Evolutionary conservation across 2,329 filamentous ascomycete species (phyloP).

Genomic region (Clonostachys solani): DNA sequence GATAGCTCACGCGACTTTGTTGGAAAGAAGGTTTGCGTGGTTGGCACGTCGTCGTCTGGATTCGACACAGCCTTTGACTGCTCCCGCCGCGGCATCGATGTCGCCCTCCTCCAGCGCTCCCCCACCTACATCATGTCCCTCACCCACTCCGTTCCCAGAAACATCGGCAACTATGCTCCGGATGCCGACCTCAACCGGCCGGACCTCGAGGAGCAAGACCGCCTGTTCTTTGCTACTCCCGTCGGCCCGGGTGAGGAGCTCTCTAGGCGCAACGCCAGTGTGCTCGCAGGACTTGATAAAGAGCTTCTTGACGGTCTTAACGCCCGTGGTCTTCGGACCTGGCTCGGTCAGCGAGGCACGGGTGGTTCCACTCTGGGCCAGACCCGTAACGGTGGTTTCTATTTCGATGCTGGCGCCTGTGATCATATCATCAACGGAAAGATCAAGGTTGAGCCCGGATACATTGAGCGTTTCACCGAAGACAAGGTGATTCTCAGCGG

Average conservation of each 20-base stretch:
- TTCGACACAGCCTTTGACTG: constrained; percentile 69
- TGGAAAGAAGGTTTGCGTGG: constrained; percentile 58
- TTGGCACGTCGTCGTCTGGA: constrained; percentile 65
- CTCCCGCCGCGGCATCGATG: constrained; percentile 59
- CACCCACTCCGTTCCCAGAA: constrained; percentile 16
- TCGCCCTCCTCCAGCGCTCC: constrained; percentile 64
- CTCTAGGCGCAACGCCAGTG: constrained; percentile 4
- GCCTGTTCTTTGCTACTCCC: constrained; percentile 49
- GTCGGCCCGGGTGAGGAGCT: constrained; percentile 40
- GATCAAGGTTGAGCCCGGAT: constrained; percentile 44
- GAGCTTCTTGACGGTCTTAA: background rate
- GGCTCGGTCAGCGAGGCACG: constrained; percentile 25
- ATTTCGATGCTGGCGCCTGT: constrained; percentile 64
- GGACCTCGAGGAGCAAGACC: constrained; percentile 41
- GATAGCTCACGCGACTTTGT: constrained; percentile 41
- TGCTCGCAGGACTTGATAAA: constrained; percentile 8
- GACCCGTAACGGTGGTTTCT: constrained; percentile 55
- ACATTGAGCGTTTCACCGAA: constrained; percentile 17
- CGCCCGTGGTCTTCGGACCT: constrained; percentile 18
- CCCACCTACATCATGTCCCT: constrained; percentile 24
- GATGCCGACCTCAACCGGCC: constrained; percentile 37
- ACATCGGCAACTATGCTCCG: constrained; percentile 15
- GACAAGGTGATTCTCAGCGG: constrained; percentile 22
- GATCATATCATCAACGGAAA: constrained; percentile 59
- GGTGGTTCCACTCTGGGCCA: constrained; percentile 18